Evolutionary conservation across 768 basidiomycete genomes (phyloP).

Genomic region (Hirschioporus abietinus): DNA sequence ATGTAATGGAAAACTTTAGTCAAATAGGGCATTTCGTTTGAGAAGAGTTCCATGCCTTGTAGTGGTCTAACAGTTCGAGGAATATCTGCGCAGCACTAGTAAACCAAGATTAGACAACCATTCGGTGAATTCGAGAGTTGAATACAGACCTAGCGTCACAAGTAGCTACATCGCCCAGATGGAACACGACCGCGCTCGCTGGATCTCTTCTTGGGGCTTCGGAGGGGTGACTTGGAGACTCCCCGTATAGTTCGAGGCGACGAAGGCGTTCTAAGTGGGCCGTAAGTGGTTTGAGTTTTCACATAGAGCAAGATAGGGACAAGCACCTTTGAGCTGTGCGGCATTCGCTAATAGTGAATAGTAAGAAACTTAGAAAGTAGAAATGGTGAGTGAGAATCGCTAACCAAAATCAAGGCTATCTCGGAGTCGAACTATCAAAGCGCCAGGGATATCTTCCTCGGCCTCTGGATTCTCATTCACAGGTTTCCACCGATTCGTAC

Average conservation of each 20-base stretch:
- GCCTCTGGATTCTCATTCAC: slow-evolving; percentile 84
- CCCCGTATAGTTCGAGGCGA: slow-evolving; percentile 85
- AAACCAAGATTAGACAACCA: background rate
- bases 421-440: slow-evolving; percentile 81
- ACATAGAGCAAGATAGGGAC: no score
- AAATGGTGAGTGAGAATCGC: slow-evolving; percentile 19
- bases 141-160: slow-evolving; percentile 85
- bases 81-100: slow-evolving; percentile 79
- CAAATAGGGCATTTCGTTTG: background rate
- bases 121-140: background rate
- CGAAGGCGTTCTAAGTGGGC: slow-evolving; percentile 59
- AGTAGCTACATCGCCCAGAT: slow-evolving; percentile 86
- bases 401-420: slow-evolving; percentile 89
- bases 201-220: slow-evolving; percentile 76
- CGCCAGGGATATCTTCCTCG: slow-evolving; percentile 73
- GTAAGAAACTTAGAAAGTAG: slow-evolving; percentile 6
- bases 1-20: background rate
- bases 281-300: background rate
- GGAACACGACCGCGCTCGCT: slow-evolving; percentile 80
- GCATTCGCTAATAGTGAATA: slow-evolving; percentile 66
- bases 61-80: slow-evolving; percentile 70
- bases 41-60: slow-evolving; percentile 44
- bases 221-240: slow-evolving; percentile 76
- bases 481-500: slow-evolving; percentile 86
- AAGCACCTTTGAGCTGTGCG: slow-evolving; percentile 91